A percentile compares a stretch with the other conserved stretches of the same genome.
These are phyloP conservation scores for Crassisporium funariophilum DNA, from an alignment of 768 basidiomycete species.

Conservation along the genomic window DNA sequence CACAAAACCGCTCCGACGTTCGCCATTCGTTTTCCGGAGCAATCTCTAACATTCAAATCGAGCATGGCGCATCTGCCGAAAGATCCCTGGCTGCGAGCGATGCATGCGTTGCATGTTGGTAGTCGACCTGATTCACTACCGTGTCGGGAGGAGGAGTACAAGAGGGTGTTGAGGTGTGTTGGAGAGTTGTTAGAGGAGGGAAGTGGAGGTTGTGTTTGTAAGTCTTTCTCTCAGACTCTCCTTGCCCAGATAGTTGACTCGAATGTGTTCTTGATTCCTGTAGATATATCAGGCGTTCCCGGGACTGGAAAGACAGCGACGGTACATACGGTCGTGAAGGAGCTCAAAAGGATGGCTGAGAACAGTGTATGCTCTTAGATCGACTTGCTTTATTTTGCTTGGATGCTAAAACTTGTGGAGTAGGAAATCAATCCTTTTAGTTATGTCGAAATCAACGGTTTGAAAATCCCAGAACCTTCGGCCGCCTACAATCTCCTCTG, in stretches of 20 bases:
- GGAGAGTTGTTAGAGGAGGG: constrained; percentile 89
- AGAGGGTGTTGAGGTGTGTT: constrained; percentile 70
- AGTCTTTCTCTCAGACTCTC: constrained; percentile 30
- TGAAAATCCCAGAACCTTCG: constrained; percentile 90
- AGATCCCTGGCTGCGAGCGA: constrained; percentile 84
- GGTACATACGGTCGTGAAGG: constrained; percentile 88
- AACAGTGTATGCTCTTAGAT: constrained; percentile 25
- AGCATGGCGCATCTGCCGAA: constrained; percentile 57
- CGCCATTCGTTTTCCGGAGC: constrained; percentile 28
- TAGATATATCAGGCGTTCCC: constrained; percentile 98
- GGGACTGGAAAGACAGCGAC: constrained; percentile 99
- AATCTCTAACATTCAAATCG: constrained; percentile 34
- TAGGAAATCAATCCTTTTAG: constrained; percentile 95
- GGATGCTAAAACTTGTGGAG: no score
- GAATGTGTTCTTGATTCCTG: constrained; percentile 1
- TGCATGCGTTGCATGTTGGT: constrained; percentile 92
- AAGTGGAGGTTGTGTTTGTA: constrained; percentile 94
- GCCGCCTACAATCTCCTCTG: constrained; percentile 91
- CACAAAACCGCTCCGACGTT: constrained; percentile 24
- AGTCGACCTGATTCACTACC: constrained; percentile 88
- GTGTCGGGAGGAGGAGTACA: constrained; percentile 86
- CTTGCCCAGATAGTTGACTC: constrained; percentile 1
- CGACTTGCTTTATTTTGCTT: constrained; percentile 1
- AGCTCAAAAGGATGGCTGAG: constrained; percentile 87
- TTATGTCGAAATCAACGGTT: constrained; percentile 97